These are phyloP conservation scores for Lentinula detonsa DNA, from an alignment of 768 basidiomycete species.

Conservation along the genomic window DNA sequence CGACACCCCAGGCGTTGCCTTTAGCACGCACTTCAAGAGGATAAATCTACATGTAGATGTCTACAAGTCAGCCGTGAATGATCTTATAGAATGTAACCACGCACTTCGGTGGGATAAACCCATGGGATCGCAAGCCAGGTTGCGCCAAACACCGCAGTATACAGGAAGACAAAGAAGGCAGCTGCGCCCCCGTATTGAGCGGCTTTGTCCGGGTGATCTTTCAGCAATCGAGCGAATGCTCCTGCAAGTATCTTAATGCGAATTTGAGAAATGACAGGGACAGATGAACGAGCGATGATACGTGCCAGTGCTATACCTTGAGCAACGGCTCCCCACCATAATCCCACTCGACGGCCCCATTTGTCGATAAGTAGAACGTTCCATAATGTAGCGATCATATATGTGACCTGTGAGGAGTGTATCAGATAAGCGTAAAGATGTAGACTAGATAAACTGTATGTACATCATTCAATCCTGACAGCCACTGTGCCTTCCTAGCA, in stretches of 20 bases:
- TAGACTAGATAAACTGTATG: background rate
- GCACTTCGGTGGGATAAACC: constrained; percentile 25
- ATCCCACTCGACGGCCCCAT: constrained; percentile 35
- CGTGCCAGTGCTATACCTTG: constrained; percentile 27
- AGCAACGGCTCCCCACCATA: constrained; percentile 40
- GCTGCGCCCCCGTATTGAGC: constrained; percentile 34
- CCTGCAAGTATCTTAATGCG: constrained; percentile 30
- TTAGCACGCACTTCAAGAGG: constrained; percentile 37
- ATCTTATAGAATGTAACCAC: background rate
- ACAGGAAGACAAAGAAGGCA: constrained; percentile 37
- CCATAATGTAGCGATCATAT: constrained; percentile 33
- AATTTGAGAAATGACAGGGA: background rate
- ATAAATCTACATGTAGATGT: constrained; percentile 27
- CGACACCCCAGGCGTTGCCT: constrained; percentile 40
- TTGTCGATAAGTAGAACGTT: constrained; percentile 37
- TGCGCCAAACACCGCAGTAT: constrained; percentile 36
- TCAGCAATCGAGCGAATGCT: constrained; percentile 33
- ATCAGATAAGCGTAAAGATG: background rate
- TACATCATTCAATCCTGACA: constrained; percentile 39
- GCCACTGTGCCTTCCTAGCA: constrained; percentile 36
- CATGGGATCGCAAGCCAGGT: constrained; percentile 42
- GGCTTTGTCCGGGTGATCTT: constrained; percentile 33
- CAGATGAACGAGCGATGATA: background rate
- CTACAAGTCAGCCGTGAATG: too few relatives aligned
- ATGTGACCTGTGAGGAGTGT: constrained; percentile 25